Base-by-base conservation (phyloP, 345 rosid genomes). In the Microcos paniculata region DNA sequence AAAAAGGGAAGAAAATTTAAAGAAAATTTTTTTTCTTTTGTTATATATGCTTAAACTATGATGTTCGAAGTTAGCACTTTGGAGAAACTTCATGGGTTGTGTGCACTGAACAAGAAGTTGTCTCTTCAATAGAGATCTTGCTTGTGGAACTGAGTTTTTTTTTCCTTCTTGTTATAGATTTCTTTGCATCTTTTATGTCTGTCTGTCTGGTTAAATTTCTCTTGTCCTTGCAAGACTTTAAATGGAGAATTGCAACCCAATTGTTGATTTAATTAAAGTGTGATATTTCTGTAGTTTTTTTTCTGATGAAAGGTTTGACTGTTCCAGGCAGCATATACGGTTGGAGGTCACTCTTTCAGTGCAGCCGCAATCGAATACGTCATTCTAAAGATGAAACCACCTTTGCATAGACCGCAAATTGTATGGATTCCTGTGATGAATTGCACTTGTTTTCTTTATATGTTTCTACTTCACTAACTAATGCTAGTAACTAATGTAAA, bases 281-380 rank as follows among this genome's bases (percentile, higher is more conserved):
- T 66, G 53, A 48, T 42, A 13, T 51, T 70, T 19, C 8, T 38
- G 3, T 8, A 18, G 35, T 52, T 35, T 35, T 40, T 24, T 23
- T 65, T 48, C 33, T 76, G 61, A 56, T 46, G 61, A 42, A 61
- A 28, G 12, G 30, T 15, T 30, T 63, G 76, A 59, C 77, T 78
- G 40, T 72, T 69, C 38, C 86, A 95, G 99, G 99, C 93, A 65
- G 93, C 99, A 24, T 95, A 95, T 76, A 91, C 97, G 24, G 94
- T 95, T 35, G 98, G 98, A 26, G 98, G 99, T 33, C 92, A 90
- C 83, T 93, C 96, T 63, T 93, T 89, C 78, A 93, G 85, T 35
- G 99, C 97, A 59, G 89, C 88, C 24, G 91, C 87, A 18, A 93
- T 95, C 2, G 96, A 93, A 80, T 90, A 90, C 61, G 84, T 79